Conservation (phyloP, 78 protist species). For the Dictyostelium intermedium region DNA sequence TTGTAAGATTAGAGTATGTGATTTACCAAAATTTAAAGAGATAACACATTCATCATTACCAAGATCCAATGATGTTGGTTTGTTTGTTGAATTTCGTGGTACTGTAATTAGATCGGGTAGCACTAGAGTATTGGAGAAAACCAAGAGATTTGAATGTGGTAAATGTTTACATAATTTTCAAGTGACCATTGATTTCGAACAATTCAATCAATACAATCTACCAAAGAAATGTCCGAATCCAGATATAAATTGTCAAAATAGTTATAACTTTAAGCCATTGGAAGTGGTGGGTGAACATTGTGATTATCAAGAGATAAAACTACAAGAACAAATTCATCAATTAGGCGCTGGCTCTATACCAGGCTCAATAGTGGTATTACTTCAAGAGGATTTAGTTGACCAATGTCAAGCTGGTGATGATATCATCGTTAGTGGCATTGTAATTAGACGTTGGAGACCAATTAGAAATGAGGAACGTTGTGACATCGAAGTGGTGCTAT, state of each 20-base stretch:
- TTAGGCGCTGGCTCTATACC: conserved; percentile 93
- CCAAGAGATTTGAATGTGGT: conserved; percentile 17
- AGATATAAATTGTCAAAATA: not conserved
- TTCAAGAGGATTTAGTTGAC: conserved; percentile 94
- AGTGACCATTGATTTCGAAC: conserved; percentile 45
- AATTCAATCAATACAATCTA: conserved; percentile 7
- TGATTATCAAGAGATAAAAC: conserved; percentile 80
- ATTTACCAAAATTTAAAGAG: conserved; percentile 48
- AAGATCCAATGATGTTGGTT: conserved; percentile 26
- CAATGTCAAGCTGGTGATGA: conserved; percentile 96
- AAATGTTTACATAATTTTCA: conserved; percentile 29
- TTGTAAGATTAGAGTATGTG: conserved; percentile 38
- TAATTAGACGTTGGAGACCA: conserved; percentile 82
- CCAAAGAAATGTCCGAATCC: conserved; percentile 74
- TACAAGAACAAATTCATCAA: conserved; percentile 92
- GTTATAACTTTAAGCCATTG: not conserved
- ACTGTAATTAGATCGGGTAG: conserved; percentile 43
- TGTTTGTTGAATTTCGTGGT: conserved; percentile 61
- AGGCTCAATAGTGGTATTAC: conserved; percentile 85
- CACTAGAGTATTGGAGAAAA: conserved; percentile 23
- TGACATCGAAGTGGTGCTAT: conserved; percentile 86
- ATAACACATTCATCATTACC: conserved; percentile 35
- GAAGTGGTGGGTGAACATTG: conserved; percentile 13
- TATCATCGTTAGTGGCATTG: conserved; percentile 82
- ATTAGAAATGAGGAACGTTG: conserved; percentile 57